phyloP scores from a whole-genome alignment of 2,329 filamentous ascomycete genomes.

The Botrytis hyacinthi region DNA sequence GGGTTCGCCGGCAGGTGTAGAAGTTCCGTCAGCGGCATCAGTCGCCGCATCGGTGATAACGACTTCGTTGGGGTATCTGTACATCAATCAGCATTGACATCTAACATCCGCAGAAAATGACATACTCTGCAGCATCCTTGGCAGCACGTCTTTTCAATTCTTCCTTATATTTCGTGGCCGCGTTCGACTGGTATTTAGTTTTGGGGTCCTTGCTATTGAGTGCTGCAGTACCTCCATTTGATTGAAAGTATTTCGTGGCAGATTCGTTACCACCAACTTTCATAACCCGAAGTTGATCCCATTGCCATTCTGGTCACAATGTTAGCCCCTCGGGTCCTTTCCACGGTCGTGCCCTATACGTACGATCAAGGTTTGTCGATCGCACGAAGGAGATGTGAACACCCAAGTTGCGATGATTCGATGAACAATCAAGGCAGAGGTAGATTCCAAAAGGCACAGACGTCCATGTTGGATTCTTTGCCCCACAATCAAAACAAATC shows the following conservation, averaged over 20 bases:
- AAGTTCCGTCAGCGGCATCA: slow-evolving; percentile 59
- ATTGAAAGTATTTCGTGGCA: slow-evolving; percentile 96
- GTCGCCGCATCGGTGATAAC: slow-evolving; percentile 72
- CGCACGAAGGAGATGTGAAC: slow-evolving; percentile 99
- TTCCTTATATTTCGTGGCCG: slow-evolving; percentile 97
- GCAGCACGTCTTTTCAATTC: slow-evolving; percentile 85
- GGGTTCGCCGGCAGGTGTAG: slow-evolving; percentile 76
- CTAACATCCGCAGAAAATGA: neutral
- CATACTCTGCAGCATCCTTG: slow-evolving; percentile 80
- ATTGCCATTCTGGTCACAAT: slow-evolving; percentile 77
- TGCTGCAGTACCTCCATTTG: slow-evolving; percentile 89
- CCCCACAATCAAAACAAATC: slow-evolving; percentile 98
- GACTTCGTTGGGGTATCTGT: slow-evolving; percentile 80
- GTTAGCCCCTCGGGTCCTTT: slow-evolving; percentile 29
- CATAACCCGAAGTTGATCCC: slow-evolving; percentile 96
- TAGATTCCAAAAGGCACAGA: slow-evolving; percentile 97
- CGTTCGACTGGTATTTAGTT: slow-evolving; percentile 91
- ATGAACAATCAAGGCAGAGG: slow-evolving; percentile 94
- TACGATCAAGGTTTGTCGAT: slow-evolving; percentile 97
- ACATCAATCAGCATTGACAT: slow-evolving; percentile 28
- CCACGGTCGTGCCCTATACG: slow-evolving; percentile 42
- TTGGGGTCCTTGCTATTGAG: slow-evolving; percentile 95
- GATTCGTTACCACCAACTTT: slow-evolving; percentile 98
- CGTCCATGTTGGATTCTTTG: slow-evolving; percentile 98
- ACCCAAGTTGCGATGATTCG: slow-evolving; percentile 94